Evolutionary conservation across 2,329 filamentous ascomycete species (phyloP).

Genomic region (Hirsutella rhossiliensis): DNA sequence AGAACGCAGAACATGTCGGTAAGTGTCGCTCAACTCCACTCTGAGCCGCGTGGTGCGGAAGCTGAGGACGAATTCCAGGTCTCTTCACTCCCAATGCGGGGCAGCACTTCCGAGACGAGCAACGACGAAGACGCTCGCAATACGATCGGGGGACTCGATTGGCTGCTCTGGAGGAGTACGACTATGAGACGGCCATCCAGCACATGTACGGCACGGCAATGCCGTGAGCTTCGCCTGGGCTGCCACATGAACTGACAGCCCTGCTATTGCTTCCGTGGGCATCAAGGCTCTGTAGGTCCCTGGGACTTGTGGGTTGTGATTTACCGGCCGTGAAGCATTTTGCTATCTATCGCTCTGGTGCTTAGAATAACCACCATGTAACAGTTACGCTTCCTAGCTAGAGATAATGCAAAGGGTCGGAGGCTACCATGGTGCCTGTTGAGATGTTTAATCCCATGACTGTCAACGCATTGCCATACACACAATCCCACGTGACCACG

Average conservation of each 20-base stretch:
- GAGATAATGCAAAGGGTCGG: constrained; percentile 1
- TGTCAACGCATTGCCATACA: no score
- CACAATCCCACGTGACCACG: no score
- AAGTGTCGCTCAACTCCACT: constrained; percentile 22
- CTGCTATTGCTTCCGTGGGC: neutral
- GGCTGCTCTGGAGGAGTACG: constrained; percentile 53
- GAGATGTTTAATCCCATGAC: no score
- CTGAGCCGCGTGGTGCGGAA: no score
- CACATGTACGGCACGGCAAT: constrained; percentile 18
- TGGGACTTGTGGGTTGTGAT: neutral
- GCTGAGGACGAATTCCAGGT: constrained; percentile 27
- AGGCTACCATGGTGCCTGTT: neutral
- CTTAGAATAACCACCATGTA: constrained; percentile 6
- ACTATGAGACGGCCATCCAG: constrained; percentile 33
- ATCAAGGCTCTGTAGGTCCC: neutral
- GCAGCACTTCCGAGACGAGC: constrained; percentile 61
- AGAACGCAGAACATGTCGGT: constrained; percentile 79
- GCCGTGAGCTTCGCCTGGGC: constrained; percentile 4
- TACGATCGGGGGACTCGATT: constrained; percentile 72
- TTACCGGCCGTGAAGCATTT: constrained; percentile 1
- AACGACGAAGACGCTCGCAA: constrained; percentile 63
- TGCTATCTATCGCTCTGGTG: constrained; percentile 7
- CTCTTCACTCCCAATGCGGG: constrained; percentile 72
- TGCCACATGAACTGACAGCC: neutral
- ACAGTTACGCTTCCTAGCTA: constrained; percentile 5